Percentiles rank a stretch among this genome's conserved stretches.
Conservation (phyloP, 2,329 filamentous ascomycete species). For the Nemania serpens region DNA sequence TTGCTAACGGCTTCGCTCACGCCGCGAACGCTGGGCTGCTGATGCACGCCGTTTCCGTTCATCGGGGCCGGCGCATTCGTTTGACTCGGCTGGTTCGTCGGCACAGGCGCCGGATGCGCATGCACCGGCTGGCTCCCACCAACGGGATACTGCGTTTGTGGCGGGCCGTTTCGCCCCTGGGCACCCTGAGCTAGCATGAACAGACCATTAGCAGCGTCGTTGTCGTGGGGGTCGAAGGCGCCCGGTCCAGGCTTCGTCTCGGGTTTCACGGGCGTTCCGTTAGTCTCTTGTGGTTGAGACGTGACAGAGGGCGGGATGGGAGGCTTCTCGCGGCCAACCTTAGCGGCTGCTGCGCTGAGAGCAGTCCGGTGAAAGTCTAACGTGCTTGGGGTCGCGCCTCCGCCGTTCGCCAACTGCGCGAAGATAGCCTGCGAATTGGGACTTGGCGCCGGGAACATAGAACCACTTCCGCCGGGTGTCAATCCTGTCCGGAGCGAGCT, state of each 20-base stretch:
- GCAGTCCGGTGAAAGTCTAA: constrained; percentile 95
- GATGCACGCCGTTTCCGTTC: constrained; percentile 53
- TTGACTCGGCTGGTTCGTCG: constrained; percentile 35
- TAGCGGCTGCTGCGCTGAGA: constrained; percentile 75
- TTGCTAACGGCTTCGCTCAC: constrained; percentile 72
- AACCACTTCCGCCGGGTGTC: constrained; percentile 92
- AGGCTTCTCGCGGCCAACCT: constrained; percentile 53
- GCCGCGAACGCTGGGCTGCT: constrained; percentile 55
- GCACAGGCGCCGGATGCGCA: constrained; percentile 51
- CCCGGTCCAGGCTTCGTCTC: constrained; percentile 61
- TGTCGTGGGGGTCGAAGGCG: constrained; percentile 85
- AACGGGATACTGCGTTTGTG: constrained; percentile 56
- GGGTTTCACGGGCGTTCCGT: constrained; percentile 50
- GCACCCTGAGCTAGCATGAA: constrained; percentile 82
- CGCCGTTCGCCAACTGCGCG: constrained; percentile 71
- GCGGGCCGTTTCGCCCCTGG: constrained; percentile 59
- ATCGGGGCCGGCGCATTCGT: constrained; percentile 57
- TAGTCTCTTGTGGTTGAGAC: constrained; percentile 61
- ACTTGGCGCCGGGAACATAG: constrained; percentile 93
- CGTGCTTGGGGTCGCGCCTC: constrained; percentile 85
- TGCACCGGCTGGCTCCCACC: constrained; percentile 52
- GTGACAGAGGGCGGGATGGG: constrained; percentile 45
- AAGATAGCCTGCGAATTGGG: constrained; percentile 85
- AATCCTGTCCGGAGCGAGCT: constrained; percentile 89
- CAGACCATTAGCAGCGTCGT: constrained; percentile 92